A percentile compares a stretch with the other conserved stretches of the same genome.
Evolutionary conservation across 495 filamentous ascomycete genomes (phyloP).

Genomic region (Thermochaetoides thermophila): DNA sequence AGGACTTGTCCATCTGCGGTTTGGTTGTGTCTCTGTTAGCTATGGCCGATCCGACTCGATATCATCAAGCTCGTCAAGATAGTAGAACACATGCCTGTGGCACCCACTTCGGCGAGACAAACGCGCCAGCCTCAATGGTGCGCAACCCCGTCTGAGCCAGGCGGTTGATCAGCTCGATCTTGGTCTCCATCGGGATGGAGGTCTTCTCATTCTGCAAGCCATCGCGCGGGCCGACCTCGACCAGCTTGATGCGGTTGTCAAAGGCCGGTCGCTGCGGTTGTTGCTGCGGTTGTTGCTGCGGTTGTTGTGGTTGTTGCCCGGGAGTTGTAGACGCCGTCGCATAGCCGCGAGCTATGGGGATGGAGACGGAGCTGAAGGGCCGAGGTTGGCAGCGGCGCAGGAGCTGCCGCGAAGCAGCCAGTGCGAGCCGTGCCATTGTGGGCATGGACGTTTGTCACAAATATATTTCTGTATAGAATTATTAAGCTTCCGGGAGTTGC

Average conservation of each 20-base stretch:
- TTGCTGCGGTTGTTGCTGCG: no score
- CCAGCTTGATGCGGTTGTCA: constrained; percentile 47
- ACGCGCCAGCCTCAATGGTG: constrained; percentile 88
- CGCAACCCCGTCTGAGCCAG: constrained; percentile 73
- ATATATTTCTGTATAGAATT: no score
- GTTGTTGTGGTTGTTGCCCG: no score
- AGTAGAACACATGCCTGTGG: constrained; percentile 61
- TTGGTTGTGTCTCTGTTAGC: not conserved
- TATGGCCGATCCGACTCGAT: no score
- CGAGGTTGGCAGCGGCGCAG: no score
- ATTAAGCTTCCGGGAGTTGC: no score
- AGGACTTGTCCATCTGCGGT: constrained; percentile 80
- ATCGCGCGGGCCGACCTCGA: constrained; percentile 90
- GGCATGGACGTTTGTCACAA: no score
- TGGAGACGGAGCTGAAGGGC: no score
- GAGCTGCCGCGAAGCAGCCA: no score
- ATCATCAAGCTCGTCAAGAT: no score
- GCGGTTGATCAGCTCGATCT: constrained; percentile 67
- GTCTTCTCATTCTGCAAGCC: constrained; percentile 93
- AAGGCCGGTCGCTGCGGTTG: constrained; percentile 16
- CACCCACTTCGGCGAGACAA: constrained; percentile 95
- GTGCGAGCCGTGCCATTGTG: no score
- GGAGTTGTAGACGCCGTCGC: constrained; percentile 29
- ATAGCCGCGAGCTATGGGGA: constrained; percentile 13
- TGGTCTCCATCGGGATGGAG: constrained; percentile 62